phyloP scores from a whole-genome alignment of 1,284 basidiomycete genomes.

The Cryptococcus sp. region DNA sequence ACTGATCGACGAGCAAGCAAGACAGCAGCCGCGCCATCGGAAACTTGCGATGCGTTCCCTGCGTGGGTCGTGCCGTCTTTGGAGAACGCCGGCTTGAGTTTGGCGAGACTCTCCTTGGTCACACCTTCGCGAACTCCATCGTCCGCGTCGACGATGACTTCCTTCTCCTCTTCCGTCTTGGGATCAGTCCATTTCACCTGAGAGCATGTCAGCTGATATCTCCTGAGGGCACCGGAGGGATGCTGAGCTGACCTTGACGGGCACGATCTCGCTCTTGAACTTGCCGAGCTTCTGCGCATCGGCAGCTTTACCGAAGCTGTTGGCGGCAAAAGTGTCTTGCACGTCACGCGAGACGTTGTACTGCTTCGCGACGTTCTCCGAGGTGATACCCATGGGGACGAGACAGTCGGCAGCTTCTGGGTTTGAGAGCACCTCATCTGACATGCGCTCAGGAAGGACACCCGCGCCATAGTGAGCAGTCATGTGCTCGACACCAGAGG shows the following conservation, averaged over 20 bases:
- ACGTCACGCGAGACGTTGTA: conserved; percentile 78
- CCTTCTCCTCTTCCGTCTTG: conserved; percentile 77
- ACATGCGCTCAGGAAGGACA: conserved; percentile 71
- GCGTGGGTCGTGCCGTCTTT: conserved; percentile 92
- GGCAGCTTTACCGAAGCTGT: conserved; percentile 80
- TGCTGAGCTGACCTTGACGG: conserved; percentile 62
- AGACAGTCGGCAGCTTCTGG: conserved; percentile 88
- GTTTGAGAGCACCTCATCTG: conserved; percentile 75
- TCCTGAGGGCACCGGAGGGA: neutral
- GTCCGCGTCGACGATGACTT: conserved; percentile 79
- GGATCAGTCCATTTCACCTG: conserved; percentile 73
- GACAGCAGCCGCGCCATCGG: conserved; percentile 96
- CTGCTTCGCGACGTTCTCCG: conserved; percentile 87
- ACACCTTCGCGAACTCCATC: conserved; percentile 93
- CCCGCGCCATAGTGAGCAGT: conserved; percentile 77
- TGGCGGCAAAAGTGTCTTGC: conserved; percentile 82
- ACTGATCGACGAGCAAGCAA: conserved; percentile 81
- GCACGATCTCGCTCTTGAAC: conserved; percentile 90
- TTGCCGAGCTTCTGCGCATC: conserved; percentile 85
- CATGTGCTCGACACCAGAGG: conserved; percentile 96
- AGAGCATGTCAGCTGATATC: conserved; percentile 15
- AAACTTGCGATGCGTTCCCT: conserved; percentile 88
- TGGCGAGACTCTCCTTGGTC: conserved; percentile 78
- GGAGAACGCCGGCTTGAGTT: conserved; percentile 91
- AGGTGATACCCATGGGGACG: conserved; percentile 95